phyloP scores from a whole-genome alignment of 2,329 filamentous ascomycete species.

The Sporothrix inflata region DNA sequence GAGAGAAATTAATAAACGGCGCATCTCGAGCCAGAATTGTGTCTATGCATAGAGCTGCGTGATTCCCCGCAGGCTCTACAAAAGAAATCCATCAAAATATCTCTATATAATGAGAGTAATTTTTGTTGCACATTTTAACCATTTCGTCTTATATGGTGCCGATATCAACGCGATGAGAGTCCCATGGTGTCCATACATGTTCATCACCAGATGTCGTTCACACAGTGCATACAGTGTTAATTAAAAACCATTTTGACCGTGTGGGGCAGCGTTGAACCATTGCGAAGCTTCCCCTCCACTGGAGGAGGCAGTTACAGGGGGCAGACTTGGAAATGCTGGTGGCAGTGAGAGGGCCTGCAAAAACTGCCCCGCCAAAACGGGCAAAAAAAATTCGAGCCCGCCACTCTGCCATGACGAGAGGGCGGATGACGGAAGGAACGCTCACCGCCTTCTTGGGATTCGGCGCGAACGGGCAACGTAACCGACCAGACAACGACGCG shows the following conservation, averaged over 20 bases:
- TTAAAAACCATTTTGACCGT: neutral
- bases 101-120: too few relatives aligned
- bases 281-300: constrained; percentile 6
- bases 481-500: neutral
- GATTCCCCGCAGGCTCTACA: too few relatives aligned
- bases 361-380: constrained; percentile 19
- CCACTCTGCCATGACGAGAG: neutral
- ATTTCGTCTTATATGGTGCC: neutral
- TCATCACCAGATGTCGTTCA: neutral
- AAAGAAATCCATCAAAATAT: too few relatives aligned
- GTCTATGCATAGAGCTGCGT: too few relatives aligned
- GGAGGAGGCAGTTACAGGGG: neutral
- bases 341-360: neutral
- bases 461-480: neutral
- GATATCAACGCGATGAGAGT: neutral
- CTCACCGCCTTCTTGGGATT: constrained; percentile 15
- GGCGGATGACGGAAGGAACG: neutral
- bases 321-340: too few relatives aligned
- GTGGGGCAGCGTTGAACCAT: neutral
- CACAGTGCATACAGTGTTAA: neutral
- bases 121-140: neutral
- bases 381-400: constrained; percentile 16
- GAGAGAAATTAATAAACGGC: too few relatives aligned
- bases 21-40: too few relatives aligned
- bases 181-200: neutral